These are phyloP conservation scores for Paramecium octaurelia DNA, from an alignment of 73 alveolate genomes.

Conservation along the genomic window DNA sequence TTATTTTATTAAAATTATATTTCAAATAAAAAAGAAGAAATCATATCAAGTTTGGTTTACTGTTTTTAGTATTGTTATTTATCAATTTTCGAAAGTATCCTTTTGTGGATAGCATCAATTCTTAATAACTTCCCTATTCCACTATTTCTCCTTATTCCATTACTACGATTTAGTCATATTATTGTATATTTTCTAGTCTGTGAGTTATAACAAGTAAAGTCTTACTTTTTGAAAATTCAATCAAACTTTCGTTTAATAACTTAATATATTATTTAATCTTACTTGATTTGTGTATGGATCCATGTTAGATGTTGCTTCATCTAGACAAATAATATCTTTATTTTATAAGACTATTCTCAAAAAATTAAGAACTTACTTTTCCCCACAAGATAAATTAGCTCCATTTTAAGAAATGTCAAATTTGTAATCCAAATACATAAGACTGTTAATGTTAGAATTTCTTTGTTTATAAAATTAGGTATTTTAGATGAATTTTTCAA, in stretches of 20 bases:
- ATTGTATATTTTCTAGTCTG: conserved; percentile 66
- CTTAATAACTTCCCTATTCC: conserved; percentile 68
- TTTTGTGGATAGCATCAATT: conserved; percentile 19
- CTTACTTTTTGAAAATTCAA: conserved; percentile 56
- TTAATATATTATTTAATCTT: background rate
- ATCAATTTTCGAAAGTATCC: background rate
- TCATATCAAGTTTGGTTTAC: background rate
- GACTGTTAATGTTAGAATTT: background rate
- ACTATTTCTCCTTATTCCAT: conserved; percentile 66
- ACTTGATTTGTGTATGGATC: conserved; percentile 75
- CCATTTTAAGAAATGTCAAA: conserved; percentile 64
- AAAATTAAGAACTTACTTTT: conserved; percentile 71
- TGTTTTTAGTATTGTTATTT: background rate
- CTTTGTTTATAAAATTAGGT: conserved; percentile 43
- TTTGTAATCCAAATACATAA: background rate
- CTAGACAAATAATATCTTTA: conserved; percentile 68
- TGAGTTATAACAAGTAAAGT: conserved; percentile 74
- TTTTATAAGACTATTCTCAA: conserved; percentile 67
- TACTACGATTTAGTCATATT: conserved; percentile 65
- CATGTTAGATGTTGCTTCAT: conserved; percentile 78
- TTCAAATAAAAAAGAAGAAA: background rate
- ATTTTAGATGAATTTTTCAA: conserved; percentile 51
- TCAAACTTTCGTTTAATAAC: conserved; percentile 59
- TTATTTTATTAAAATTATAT: too few species aligned
- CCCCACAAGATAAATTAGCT: conserved; percentile 68